phyloP scores from a whole-genome alignment of 495 filamentous ascomycete genomes.

The Opeltia flavorubescens region DNA sequence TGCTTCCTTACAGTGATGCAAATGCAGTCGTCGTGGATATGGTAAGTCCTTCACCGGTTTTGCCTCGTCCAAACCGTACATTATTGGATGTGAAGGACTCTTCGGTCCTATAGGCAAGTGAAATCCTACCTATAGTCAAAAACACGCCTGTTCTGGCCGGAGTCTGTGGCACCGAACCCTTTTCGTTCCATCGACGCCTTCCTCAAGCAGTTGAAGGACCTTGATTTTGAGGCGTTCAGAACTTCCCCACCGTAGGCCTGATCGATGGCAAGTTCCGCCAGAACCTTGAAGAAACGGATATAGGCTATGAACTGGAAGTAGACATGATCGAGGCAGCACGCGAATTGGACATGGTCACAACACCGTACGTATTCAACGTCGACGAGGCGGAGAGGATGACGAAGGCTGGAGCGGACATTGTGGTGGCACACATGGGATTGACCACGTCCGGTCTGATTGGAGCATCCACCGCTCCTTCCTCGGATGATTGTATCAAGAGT shows the following conservation, averaged over 20 bases:
- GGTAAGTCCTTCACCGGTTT: conserved; percentile 22
- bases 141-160: conserved; percentile 50
- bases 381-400: conserved; percentile 47
- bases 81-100: neutral
- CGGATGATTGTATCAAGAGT: conserved; percentile 44
- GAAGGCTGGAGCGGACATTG: conserved; percentile 46
- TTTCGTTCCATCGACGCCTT: conserved; percentile 38
- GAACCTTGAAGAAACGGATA: conserved; percentile 57
- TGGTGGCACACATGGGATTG: conserved; percentile 57
- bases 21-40: conserved; percentile 57
- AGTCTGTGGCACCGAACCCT: conserved; percentile 43
- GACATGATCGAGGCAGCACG: conserved; percentile 45
- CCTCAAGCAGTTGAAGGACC: conserved; percentile 32
- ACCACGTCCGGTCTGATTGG: conserved; percentile 53
- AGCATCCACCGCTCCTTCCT: conserved; percentile 39
- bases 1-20: conserved; percentile 61
- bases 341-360: conserved; percentile 45
- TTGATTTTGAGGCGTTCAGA: conserved; percentile 49
- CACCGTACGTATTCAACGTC: conserved; percentile 53
- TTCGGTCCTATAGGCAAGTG: conserved; percentile 12
- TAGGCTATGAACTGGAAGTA: conserved; percentile 50
- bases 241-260: conserved; percentile 59
- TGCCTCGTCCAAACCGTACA: neutral
- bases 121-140: conserved; percentile 45
- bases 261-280: conserved; percentile 52